These are phyloP conservation scores for Cadophora malorum DNA, from an alignment of 2,329 filamentous ascomycete species.

Conservation along the genomic window DNA sequence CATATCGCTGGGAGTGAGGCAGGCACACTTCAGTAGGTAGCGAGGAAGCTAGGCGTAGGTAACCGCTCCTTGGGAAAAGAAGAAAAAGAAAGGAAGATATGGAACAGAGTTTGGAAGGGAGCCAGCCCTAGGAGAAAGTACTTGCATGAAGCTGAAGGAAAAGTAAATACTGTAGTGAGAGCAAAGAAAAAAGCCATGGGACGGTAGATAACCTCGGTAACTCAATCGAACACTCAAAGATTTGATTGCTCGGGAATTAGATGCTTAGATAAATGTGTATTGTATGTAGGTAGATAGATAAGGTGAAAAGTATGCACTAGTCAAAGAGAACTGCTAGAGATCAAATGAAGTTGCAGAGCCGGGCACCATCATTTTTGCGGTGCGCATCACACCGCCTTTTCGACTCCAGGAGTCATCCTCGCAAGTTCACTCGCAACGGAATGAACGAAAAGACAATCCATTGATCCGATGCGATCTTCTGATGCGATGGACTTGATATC, in stretches of 20 bases:
- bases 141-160: not conserved
- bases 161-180: not conserved
- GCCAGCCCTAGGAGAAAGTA: not conserved
- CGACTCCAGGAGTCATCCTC: conserved; percentile 29
- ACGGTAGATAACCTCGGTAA: not conserved
- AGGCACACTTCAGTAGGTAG: too few species aligned
- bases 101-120: not conserved
- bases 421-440: not conserved
- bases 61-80: too few species aligned
- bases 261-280: too few species aligned
- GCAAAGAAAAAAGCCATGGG: too few species aligned
- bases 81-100: not conserved
- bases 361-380: conserved; percentile 33
- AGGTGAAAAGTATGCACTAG: not conserved
- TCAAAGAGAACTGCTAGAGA: not conserved
- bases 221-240: too few species aligned
- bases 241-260: not conserved
- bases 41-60: too few species aligned
- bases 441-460: conserved; percentile 15
- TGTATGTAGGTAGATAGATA: not conserved
- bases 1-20: conserved; percentile 17
- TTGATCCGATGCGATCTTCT: not conserved
- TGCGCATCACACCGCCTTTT: conserved; percentile 36
- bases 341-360: conserved; percentile 36
- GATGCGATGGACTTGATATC: not conserved